These are phyloP conservation scores for Verticillium zaregamsianum DNA, from an alignment of 2,329 filamentous ascomycete species.

Conservation along the genomic window DNA sequence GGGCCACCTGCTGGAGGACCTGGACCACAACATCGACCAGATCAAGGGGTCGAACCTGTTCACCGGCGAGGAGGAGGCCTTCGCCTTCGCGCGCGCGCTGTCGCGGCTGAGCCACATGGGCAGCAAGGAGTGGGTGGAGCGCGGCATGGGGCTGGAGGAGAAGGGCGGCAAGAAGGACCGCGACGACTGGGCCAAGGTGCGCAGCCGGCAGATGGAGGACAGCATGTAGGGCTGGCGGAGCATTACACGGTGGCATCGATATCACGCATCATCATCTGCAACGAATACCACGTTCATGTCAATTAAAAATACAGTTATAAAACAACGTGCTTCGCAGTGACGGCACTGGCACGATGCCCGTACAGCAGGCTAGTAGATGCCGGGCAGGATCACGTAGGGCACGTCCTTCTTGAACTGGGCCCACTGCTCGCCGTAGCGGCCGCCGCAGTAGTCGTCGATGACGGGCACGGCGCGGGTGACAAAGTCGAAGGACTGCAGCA, in stretches of 20 bases:
- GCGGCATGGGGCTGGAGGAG: slow-evolving; percentile 64
- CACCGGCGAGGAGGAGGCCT: slow-evolving; percentile 90
- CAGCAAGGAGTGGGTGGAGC: slow-evolving; percentile 89
- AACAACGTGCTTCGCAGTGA: too few relatives aligned
- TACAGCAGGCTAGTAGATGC: slow-evolving; percentile 26
- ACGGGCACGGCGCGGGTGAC: slow-evolving; percentile 22
- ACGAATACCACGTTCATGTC: too few relatives aligned
- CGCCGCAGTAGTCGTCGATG: slow-evolving; percentile 32
- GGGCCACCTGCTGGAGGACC: slow-evolving; percentile 79
- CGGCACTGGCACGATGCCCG: too few relatives aligned
- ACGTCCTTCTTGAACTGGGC: slow-evolving; percentile 30
- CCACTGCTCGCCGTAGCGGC: slow-evolving; percentile 34
- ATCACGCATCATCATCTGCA: neutral
- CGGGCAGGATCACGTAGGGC: slow-evolving; percentile 29
- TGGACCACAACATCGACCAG: slow-evolving; percentile 78
- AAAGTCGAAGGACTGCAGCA: slow-evolving; percentile 26
- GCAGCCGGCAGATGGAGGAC: slow-evolving; percentile 65
- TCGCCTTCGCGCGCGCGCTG: slow-evolving; percentile 88
- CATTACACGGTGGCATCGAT: neutral
- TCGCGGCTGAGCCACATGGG: slow-evolving; percentile 89
- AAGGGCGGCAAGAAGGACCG: slow-evolving; percentile 61
- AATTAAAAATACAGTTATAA: too few relatives aligned
- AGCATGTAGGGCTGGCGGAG: slow-evolving; percentile 42
- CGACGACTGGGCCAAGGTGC: slow-evolving; percentile 61
- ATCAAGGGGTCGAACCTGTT: slow-evolving; percentile 86